Base-by-base conservation (phyloP, 139 green algal species). In the Penium margaritaceum region DNA sequence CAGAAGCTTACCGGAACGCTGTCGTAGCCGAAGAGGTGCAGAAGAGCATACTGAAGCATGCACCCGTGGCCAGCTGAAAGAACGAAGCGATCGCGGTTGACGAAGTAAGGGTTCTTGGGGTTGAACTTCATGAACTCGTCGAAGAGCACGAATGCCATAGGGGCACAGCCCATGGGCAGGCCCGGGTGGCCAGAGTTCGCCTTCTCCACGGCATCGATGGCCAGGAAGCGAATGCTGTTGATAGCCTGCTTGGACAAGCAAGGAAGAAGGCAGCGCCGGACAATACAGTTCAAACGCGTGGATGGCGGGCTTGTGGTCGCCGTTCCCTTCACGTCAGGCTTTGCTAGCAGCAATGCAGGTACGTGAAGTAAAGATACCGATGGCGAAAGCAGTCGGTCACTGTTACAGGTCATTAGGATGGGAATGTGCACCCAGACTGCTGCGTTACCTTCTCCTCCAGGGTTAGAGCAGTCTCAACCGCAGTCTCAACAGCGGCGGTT, bases 31-130 rank as follows among this genome's bases (percentile, higher is more conserved):
- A 86, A 82, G 63, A 99, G 85, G 86, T 99, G 91, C 76, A 99
- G 82, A 77, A 98, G 82, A n/a, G 91, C 84, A 80, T 98, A 98
- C 80, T 95, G 90, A 55, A 98, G 91, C 94, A 99, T 99, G 83
- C 88, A 98, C 43, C 92, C 94, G 88, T 99, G 94, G 57, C 94
- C 94, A 67, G 93, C 93, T 27, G 92, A 97, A 62, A 99, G 93
- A 37, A 98, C 91, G 80, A 99, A 99, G 78, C 94, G 87, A 79
- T 99, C 94, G 43, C 94, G 83, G 89, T 98, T 96, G 87, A 91
- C 85, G 82, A 83, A 99, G 35, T 89, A 74, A 35, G 90, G 89
- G 85, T 95, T 89, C 86, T 95, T 95, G 60, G 94, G 92, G 90
- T 97, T 95, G 81, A 90, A 88, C 55, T 89, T 95, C 88, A 99